Evolutionary conservation across 352 stramenopile genomes (phyloP).

Genomic region (Thalassiosira mediterranea): DNA sequence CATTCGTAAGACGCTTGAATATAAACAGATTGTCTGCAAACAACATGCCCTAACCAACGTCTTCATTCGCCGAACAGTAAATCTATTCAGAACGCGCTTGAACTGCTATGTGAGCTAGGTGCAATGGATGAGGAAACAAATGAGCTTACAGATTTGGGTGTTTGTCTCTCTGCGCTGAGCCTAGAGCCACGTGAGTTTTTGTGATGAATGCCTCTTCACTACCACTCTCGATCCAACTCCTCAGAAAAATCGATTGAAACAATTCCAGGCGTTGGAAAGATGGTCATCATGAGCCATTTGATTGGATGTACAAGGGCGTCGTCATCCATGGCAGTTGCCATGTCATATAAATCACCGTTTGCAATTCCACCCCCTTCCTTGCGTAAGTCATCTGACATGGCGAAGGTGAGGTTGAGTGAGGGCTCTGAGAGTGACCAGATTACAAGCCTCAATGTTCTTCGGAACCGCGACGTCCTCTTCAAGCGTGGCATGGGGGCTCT

Average conservation of each 20-base stretch:
- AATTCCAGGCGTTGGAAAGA: conserved; percentile 60
- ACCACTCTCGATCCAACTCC: too few species aligned
- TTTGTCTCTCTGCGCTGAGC: conserved; percentile 61
- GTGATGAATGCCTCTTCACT: too few species aligned
- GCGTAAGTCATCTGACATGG: conserved; percentile 52
- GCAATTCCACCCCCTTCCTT: conserved; percentile 56
- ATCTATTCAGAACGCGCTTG: conserved; percentile 68
- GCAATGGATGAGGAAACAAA: conserved; percentile 76
- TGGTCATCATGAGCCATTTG: conserved; percentile 74
- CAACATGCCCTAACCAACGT: background rate
- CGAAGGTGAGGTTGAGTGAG: conserved; percentile 62
- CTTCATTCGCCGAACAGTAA: too few species aligned
- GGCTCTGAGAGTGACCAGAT: conserved; percentile 79
- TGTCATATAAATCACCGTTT: conserved; percentile 77
- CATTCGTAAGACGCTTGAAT: conserved; percentile 42
- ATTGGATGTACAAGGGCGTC: conserved; percentile 59
- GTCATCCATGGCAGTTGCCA: conserved; percentile 67
- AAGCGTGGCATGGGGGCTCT: conserved; percentile 55
- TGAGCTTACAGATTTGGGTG: conserved; percentile 69
- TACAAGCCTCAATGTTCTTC: conserved; percentile 67
- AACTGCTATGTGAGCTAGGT: conserved; percentile 72
- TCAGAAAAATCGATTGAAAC: background rate
- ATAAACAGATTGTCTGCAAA: background rate
- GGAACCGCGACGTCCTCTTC: conserved; percentile 54
- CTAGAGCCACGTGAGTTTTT: conserved; percentile 46